A percentile compares a stretch with the other conserved stretches of the same genome.
These are phyloP conservation scores for Starmerella apis DNA, from an alignment of 805 yeast genomes.

Conservation along the genomic window DNA sequence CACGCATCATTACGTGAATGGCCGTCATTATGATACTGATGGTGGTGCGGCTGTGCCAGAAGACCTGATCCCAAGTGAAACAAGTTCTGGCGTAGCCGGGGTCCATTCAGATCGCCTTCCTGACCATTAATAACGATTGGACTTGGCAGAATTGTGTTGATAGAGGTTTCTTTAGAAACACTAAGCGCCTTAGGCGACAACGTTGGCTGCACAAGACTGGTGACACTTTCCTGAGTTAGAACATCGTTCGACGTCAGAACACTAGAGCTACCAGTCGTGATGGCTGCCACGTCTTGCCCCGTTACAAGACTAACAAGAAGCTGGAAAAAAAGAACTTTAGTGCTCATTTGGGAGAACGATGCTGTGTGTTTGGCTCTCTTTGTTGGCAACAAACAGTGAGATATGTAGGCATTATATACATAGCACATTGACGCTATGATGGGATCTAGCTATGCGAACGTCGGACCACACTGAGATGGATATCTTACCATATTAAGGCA, in stretches of 20 bases:
- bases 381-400: background rate
- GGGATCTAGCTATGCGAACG: background rate
- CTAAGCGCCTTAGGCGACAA: background rate
- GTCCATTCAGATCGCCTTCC: constrained; percentile 19
- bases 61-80: constrained; percentile 16
- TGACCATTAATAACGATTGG: background rate
- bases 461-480: background rate
- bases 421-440: background rate
- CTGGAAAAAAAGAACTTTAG: constrained; percentile 1
- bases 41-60: background rate
- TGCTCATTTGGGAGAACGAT: background rate
- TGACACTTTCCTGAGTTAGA: background rate
- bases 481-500: background rate
- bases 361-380: background rate
- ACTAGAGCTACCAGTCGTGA: background rate
- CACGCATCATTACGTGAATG: background rate
- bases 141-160: background rate
- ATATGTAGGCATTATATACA: background rate
- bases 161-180: background rate
- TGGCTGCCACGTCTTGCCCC: constrained; percentile 5
- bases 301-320: background rate
- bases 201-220: constrained; percentile 13
- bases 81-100: constrained; percentile 17
- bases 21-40: background rate
- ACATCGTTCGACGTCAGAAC: background rate